Conservation (phyloP, 371 early-diverging fungal species). For the Rhizopus arrhizus region DNA sequence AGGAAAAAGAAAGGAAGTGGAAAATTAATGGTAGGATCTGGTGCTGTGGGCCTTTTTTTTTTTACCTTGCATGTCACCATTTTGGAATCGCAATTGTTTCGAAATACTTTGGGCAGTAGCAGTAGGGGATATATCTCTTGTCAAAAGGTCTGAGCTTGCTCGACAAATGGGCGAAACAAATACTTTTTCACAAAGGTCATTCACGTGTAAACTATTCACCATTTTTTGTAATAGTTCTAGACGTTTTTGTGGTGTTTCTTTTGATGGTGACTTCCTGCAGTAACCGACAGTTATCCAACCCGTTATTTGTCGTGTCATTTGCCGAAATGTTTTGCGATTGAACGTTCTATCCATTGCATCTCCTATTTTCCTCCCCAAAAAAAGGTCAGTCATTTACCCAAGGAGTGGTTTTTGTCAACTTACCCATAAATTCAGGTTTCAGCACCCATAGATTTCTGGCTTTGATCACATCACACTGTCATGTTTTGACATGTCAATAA, state of each 20-base stretch:
- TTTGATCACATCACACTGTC: conserved; percentile 11
- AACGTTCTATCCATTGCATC: conserved; percentile 12
- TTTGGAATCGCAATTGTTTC: conserved; percentile 16
- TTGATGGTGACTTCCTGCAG: conserved; percentile 14
- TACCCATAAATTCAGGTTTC: conserved; percentile 16
- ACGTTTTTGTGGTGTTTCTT: conserved; percentile 17
- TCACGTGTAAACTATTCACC: conserved; percentile 13
- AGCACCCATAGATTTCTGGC: conserved; percentile 16
- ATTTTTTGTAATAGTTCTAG: conserved; percentile 13
- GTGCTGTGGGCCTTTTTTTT: conserved; percentile 3
- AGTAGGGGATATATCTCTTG: conserved; percentile 11
- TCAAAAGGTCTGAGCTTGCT: conserved; percentile 11
- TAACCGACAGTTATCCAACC: conserved; percentile 17
- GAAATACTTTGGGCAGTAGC: conserved; percentile 6
- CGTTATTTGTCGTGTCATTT: conserved; percentile 9
- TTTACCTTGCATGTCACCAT: conserved; percentile 14
- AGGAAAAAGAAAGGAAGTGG: conserved; percentile 4
- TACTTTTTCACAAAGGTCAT: conserved; percentile 15
- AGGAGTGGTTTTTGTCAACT: conserved; percentile 17
- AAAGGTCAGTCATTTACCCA: conserved; percentile 16
- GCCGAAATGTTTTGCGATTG: conserved; percentile 10
- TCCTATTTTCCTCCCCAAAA: conserved; percentile 16
- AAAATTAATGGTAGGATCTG: conserved; percentile 7
- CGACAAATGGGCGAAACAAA: conserved; percentile 17
- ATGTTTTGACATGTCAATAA: too few species aligned